phyloP scores from a whole-genome alignment of 495 filamentous ascomycete species.

The Penicillium antarcticum region DNA sequence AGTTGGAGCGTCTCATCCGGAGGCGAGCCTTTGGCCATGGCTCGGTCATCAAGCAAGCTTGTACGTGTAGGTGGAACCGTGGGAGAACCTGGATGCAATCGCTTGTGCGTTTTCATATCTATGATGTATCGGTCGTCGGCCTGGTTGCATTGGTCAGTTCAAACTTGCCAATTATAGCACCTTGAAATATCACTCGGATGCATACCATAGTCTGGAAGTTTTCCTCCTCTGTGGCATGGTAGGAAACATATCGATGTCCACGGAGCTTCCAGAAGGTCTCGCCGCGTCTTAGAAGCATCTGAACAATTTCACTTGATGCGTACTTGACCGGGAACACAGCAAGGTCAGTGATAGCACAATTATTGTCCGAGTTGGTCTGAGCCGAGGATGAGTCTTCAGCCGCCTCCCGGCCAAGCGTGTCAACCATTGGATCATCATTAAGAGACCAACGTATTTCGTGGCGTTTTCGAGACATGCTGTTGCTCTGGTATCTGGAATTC shows the following conservation, averaged over 20 bases:
- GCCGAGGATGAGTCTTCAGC: background rate
- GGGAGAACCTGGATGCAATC: constrained; percentile 7
- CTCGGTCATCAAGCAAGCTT: background rate
- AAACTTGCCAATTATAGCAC: background rate
- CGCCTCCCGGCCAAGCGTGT: too few species aligned
- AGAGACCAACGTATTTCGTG: background rate
- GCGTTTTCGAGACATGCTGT: too few species aligned
- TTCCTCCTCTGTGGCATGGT: constrained; percentile 9
- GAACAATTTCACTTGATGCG: constrained; percentile 6
- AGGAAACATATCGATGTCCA: constrained; percentile 13
- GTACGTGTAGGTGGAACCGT: background rate
- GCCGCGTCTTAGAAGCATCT: constrained; percentile 10
- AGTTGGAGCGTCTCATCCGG: constrained; percentile 13
- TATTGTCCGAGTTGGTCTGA: background rate
- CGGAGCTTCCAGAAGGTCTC: constrained; percentile 18
- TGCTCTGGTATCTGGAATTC: background rate
- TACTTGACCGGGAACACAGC: constrained; percentile 13
- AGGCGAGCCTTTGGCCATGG: background rate
- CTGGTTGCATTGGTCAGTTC: constrained; percentile 1
- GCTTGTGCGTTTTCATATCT: constrained; percentile 15
- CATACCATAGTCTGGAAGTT: constrained; percentile 7
- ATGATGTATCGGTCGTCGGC: constrained; percentile 19
- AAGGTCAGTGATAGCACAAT: constrained; percentile 3
- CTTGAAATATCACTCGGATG: background rate
- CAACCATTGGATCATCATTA: too few species aligned